Base-by-base conservation (phyloP, 768 basidiomycete genomes). In the Tubosaeta sp. region DNA sequence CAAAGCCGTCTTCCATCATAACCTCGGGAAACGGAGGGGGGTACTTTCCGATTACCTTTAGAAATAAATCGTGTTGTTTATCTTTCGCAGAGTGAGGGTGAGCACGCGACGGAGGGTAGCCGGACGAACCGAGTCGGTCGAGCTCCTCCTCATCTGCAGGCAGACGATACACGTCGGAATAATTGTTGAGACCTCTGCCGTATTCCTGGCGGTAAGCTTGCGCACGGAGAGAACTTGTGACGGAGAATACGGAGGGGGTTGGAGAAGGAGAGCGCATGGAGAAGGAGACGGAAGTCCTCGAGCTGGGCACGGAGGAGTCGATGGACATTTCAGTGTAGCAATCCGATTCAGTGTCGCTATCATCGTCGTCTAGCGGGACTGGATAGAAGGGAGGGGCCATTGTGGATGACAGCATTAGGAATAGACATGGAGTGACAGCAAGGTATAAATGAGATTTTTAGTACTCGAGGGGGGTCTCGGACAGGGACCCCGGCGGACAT, bases 61-160 rank as follows among this genome's bases (percentile, higher is more conserved):
- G 76, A 50, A 91, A 82, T 72, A 89, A 77, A 2, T 65, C 51
- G 59, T 91, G 82, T 61, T 90, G 88, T 53, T 78, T 76, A 53
- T 85, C 88, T 90, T 64, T 43, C 33, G 34, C 48, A 14, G 45
- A 11, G 49, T 57, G 56, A 64, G 58, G 37, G 27, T 42, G 37
- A 46, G 27, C 42, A 57, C 26, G 32, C 43, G 22, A 47, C 16
- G 55, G 50, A 51, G 46, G 34, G 6, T 6, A 22, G 22, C 12
- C 34, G 12, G 39, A 69, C 80, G 43, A 56, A 88, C 88, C 77
- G 34, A 88, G 77, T 52, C 88, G 78, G 31, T 81, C 76, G 25
- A 87, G 69, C 57, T 91, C 89, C 59, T 88, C 86, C 8, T 85
- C 84, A 56, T 91, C 89, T 26, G 87, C 89, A 12, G 89, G 86